Evolutionary conservation across 352 stramenopile genomes (phyloP), one percentile per base, ranked within the genome.

Genomic region (Phytophthora litchii): DNA sequence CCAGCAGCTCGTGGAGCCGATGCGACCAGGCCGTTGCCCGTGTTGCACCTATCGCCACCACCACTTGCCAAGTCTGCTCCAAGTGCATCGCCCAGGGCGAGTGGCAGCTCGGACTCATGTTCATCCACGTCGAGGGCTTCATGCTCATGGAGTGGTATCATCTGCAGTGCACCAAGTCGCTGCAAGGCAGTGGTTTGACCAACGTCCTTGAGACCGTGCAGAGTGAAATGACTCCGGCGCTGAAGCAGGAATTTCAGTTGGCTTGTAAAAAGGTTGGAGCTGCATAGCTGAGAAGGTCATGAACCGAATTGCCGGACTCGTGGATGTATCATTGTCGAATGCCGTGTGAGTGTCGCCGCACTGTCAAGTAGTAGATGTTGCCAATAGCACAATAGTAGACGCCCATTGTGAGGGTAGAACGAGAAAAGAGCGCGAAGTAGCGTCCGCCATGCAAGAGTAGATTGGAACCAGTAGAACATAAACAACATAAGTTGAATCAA

Each of bases 91-190:
- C 53, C 42, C 70, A 86, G 46, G 84, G 79, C 61, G 64, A 78
- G 41, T 89, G 83, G 77, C 82, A 91, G 47, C 64, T 93, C 49
- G 84, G 84, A 1, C 78, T 89, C 64, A 93, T 93, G 84, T 93
- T 91, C 61, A 81, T 91, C 58, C 84, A 93, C 71, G 70, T 89
- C 57, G 84, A 93, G 35, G 84, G 84, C 51, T 93, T 91, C 71
- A 91, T 93, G 84, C 76, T 93, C 59, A 90, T 93, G 80, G 84
- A 93, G 63, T 93, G 84, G 84, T 78, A 91, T 63, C 84, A 93
- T 60, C 56, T 93, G 21, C 65, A 74, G 38, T 93, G 84, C 70
- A 75, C 70, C 45, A 65, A 68, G 35, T 58, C 60, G 45, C 66
- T 91, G n/a, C 78, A 82, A 2, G 79, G 72, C 49, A 70, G 66